Evolutionary conservation across 129 eudicot genomes (phyloP).

Genomic region (Helichrysum umbraculigerum): DNA sequence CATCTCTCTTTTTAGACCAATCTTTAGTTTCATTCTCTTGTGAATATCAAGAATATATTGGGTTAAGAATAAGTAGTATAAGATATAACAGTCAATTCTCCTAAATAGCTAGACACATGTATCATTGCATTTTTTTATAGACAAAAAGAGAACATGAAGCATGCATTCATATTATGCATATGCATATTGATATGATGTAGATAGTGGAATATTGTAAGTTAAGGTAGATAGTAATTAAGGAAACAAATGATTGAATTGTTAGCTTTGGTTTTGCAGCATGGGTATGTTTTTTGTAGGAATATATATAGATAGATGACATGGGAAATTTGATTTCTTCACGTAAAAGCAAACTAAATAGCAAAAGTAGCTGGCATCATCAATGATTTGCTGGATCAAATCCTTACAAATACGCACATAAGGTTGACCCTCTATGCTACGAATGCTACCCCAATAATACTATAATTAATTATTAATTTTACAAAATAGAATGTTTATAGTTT

Average conservation of each 20-base stretch:
- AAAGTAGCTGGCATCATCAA: conserved; percentile 40
- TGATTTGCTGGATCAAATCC: conserved; percentile 32
- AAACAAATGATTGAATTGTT: conserved; percentile 31
- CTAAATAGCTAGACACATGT: neutral
- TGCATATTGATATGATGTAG: conserved; percentile 8
- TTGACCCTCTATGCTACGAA: conserved; percentile 17
- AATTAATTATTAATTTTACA: neutral
- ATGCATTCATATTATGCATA: conserved; percentile 32
- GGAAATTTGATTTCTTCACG: conserved; percentile 38
- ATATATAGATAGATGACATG: conserved; percentile 22
- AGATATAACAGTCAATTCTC: neutral
- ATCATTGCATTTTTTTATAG: neutral
- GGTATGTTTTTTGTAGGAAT: neutral
- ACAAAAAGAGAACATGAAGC: neutral
- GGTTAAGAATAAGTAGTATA: too few relatives aligned
- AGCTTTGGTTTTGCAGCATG: conserved; percentile 34
- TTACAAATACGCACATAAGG: conserved; percentile 30
- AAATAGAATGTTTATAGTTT: conserved; percentile 8
- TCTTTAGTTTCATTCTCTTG: too few relatives aligned
- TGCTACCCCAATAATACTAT: neutral
- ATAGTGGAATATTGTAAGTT: conserved; percentile 24
- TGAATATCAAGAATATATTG: too few relatives aligned
- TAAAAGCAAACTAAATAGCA: conserved; percentile 36
- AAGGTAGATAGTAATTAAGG: conserved; percentile 28
- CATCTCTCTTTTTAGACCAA: too few relatives aligned